These are phyloP conservation scores for Ophiocordyceps sinensis DNA, from an alignment of 2,329 filamentous ascomycete species.

Conservation along the genomic window DNA sequence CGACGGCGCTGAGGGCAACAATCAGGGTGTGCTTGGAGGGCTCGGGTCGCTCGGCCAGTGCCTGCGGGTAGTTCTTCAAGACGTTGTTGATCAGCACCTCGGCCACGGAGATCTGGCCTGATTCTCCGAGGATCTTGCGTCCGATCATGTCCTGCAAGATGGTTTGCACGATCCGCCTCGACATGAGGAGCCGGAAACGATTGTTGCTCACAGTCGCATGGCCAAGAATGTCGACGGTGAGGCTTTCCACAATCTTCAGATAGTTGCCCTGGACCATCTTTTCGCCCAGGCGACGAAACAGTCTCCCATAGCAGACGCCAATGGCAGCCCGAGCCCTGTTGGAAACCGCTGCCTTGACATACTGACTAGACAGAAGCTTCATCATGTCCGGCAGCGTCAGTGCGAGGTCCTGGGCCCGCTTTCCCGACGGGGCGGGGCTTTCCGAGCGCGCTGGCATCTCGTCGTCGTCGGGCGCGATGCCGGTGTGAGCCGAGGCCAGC, in stretches of 20 bases:
- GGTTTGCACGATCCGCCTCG: slow-evolving; percentile 70
- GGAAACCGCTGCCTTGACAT: slow-evolving; percentile 61
- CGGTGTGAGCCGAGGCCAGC: slow-evolving; percentile 43
- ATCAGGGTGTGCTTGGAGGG: slow-evolving; percentile 78
- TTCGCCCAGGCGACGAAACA: slow-evolving; percentile 67
- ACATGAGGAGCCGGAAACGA: slow-evolving; percentile 73
- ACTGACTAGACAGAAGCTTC: slow-evolving; percentile 65
- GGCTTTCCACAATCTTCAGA: slow-evolving; percentile 61
- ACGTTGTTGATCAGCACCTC: slow-evolving; percentile 73
- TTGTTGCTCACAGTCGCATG: slow-evolving; percentile 65
- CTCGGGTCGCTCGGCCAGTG: slow-evolving; percentile 72
- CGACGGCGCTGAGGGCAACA: slow-evolving; percentile 62
- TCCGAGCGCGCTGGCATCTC: slow-evolving; percentile 52
- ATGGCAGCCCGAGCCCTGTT: slow-evolving; percentile 73
- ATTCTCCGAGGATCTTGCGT: slow-evolving; percentile 70
- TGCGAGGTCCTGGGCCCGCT: slow-evolving; percentile 57
- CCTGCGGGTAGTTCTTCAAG: slow-evolving; percentile 88
- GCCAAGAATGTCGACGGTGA: slow-evolving; percentile 68
- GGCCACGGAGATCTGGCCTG: slow-evolving; percentile 71
- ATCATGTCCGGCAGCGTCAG: slow-evolving; percentile 68
- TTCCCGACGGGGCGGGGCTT: slow-evolving; percentile 54
- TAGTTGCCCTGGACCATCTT: slow-evolving; percentile 76
- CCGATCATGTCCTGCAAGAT: slow-evolving; percentile 77
- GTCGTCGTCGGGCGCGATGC: slow-evolving; percentile 57
- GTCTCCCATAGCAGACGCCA: slow-evolving; percentile 71